These are phyloP conservation scores for Beverwykella pulmonaria DNA, from an alignment of 495 filamentous ascomycete genomes.

Conservation along the genomic window DNA sequence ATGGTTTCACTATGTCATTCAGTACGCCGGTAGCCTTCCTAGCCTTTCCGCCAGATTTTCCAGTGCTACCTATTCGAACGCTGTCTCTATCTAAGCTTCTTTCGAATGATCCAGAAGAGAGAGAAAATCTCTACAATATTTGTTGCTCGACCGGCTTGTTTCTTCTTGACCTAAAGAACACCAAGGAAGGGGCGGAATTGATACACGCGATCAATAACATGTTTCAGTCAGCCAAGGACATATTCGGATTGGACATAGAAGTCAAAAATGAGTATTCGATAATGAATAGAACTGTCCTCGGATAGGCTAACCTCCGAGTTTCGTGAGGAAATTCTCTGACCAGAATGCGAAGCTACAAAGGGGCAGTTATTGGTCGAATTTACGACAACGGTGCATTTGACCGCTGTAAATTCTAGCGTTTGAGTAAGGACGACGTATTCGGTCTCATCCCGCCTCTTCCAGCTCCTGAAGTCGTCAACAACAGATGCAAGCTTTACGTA, in stretches of 20 bases:
- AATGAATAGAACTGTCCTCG: neutral
- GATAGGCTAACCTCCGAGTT: neutral
- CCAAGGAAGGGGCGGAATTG: neutral
- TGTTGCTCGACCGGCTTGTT: neutral
- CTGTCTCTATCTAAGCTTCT: neutral
- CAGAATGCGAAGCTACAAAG: neutral
- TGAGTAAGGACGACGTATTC: constrained; percentile 42
- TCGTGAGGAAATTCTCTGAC: neutral
- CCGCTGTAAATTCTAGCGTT: constrained; percentile 42
- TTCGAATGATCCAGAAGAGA: neutral
- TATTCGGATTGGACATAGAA: neutral
- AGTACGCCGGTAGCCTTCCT: neutral
- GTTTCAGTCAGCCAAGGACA: neutral
- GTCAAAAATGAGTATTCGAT: neutral
- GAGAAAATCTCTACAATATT: neutral
- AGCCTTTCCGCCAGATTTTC: neutral
- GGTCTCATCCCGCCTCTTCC: constrained; percentile 18
- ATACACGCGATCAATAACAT: neutral
- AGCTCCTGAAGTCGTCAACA: constrained; percentile 29
- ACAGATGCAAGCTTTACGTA: neutral
- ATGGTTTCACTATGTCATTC: neutral
- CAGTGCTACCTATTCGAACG: neutral
- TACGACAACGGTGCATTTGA: constrained; percentile 34
- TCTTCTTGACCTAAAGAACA: neutral
- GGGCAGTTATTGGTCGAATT: neutral